Conservation (phyloP, 139 green algal genomes). For the Limnomonas spitsbergensis region DNA sequence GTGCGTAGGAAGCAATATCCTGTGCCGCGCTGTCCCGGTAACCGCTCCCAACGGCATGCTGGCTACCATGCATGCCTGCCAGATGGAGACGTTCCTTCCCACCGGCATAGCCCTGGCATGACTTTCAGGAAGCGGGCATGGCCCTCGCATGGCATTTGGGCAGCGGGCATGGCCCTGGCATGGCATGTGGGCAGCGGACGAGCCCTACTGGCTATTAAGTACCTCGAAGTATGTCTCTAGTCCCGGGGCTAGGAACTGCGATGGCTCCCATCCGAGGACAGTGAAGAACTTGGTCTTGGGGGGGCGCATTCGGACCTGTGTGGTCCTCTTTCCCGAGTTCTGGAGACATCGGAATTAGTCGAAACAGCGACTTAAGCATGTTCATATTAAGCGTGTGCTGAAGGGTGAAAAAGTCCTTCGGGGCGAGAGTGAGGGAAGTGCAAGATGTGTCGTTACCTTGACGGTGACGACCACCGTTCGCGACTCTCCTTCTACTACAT, state of each 20-base stretch:
- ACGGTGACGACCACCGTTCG: neutral
- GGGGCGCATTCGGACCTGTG: slow-evolving; percentile 29
- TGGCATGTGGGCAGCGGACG: neutral
- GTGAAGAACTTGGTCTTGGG: slow-evolving; percentile 43
- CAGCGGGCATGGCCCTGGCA: neutral
- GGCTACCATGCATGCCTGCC: too few species aligned
- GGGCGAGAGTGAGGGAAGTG: too few species aligned
- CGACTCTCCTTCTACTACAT: neutral
- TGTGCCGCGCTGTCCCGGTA: too few species aligned
- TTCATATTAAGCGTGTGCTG: too few species aligned
- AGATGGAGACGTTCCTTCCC: too few species aligned
- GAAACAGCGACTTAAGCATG: too few species aligned
- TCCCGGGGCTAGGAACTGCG: slow-evolving; percentile 23
- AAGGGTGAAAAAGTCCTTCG: too few species aligned
- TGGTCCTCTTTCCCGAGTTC: slow-evolving; percentile 28
- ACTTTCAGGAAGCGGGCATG: too few species aligned
- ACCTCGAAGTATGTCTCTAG: slow-evolving; percentile 42
- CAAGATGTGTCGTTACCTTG: neutral
- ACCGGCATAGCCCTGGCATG: too few species aligned
- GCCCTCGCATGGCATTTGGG: neutral
- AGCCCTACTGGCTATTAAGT: neutral
- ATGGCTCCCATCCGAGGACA: slow-evolving; percentile 32
- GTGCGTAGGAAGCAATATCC: too few species aligned
- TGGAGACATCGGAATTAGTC: neutral
- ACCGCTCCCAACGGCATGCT: too few species aligned